Percentiles rank a stretch among this genome's conserved stretches.
phyloP scores from a whole-genome alignment of 768 basidiomycete genomes.

The Coprinellus micaceus region DNA sequence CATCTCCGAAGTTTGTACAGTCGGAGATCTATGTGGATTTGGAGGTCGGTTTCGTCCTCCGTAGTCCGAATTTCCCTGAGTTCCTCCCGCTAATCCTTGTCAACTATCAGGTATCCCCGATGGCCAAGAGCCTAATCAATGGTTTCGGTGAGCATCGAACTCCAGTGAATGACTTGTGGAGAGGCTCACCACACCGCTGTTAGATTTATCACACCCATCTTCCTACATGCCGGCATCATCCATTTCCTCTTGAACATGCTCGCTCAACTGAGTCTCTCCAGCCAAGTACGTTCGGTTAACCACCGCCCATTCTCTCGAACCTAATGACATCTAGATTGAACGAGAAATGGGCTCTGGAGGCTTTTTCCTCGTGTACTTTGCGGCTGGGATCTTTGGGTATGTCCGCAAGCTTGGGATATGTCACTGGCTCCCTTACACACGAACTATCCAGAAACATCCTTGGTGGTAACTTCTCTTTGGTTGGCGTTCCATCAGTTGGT shows the following conservation, averaged over 20 bases:
- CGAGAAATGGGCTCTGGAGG: constrained; percentile 86
- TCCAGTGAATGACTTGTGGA: background rate
- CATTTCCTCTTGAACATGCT: constrained; percentile 89
- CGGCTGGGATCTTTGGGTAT: constrained; percentile 91
- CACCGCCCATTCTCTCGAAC: background rate
- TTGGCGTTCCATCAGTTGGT: constrained; percentile 85
- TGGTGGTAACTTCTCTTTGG: constrained; percentile 89
- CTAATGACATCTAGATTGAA: constrained; percentile 58
- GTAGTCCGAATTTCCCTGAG: no score
- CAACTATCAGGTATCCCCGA: background rate
- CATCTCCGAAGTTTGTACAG: constrained; percentile 59
- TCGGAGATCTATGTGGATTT: constrained; percentile 86
- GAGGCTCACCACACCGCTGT: constrained; percentile 6
- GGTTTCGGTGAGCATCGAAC: constrained; percentile 37
- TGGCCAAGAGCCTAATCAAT: constrained; percentile 40
- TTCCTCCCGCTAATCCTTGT: no score
- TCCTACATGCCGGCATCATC: constrained; percentile 94
- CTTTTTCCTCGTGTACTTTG: constrained; percentile 82
- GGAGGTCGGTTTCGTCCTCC: constrained; percentile 54
- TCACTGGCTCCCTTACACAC: background rate
- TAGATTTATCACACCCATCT: constrained; percentile 85
- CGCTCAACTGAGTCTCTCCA: constrained; percentile 76
- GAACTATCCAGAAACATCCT: constrained; percentile 63
- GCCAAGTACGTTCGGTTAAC: constrained; percentile 47
- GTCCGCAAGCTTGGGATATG: constrained; percentile 8